These are phyloP conservation scores for Saccharomyces hybrid DNA, from an alignment of 1,139 yeast species.

Conservation along the genomic window DNA sequence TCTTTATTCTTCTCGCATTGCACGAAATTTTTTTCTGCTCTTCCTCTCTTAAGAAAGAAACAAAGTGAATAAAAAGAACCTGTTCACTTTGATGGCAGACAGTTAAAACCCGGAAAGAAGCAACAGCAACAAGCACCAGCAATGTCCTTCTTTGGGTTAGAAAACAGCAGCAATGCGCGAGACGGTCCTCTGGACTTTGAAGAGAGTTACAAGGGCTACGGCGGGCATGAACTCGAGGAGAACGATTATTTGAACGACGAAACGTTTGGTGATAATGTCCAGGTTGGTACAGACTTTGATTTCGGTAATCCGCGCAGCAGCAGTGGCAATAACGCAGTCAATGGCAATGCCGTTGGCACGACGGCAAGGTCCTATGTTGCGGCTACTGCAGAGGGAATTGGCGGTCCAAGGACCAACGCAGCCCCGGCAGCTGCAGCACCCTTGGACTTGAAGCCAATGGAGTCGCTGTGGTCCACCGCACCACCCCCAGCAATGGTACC, in stretches of 20 bases:
- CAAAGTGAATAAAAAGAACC: background rate
- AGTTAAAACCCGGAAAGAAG: background rate
- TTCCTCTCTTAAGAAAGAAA: background rate
- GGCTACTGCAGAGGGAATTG: slow-evolving; percentile 22
- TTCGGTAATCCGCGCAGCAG: slow-evolving; percentile 41
- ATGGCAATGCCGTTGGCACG: slow-evolving; percentile 13
- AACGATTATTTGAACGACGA: slow-evolving; percentile 82
- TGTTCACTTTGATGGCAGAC: background rate
- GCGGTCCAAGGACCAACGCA: slow-evolving; percentile 27
- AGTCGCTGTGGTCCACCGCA: slow-evolving; percentile 46
- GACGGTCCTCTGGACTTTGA: slow-evolving; percentile 50
- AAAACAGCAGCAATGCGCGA: background rate
- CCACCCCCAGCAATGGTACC: slow-evolving; percentile 15
- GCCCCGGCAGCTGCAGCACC: slow-evolving; percentile 22
- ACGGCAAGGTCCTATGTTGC: slow-evolving; percentile 8
- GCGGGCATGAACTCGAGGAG: slow-evolving; percentile 57
- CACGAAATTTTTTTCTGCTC: slow-evolving; percentile 4
- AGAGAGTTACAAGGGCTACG: slow-evolving; percentile 77
- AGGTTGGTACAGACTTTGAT: slow-evolving; percentile 65
- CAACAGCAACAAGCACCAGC: background rate
- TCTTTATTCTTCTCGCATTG: background rate
- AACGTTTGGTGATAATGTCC: slow-evolving; percentile 67
- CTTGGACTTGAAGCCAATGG: slow-evolving; percentile 55
- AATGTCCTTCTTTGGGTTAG: slow-evolving; percentile 33
- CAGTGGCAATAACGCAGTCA: slow-evolving; percentile 34